Percentiles rank a stretch among this genome's conserved stretches.
Evolutionary conservation across 208 protist genomes (phyloP).

Genomic region (Tetramitus jugosus): DNA sequence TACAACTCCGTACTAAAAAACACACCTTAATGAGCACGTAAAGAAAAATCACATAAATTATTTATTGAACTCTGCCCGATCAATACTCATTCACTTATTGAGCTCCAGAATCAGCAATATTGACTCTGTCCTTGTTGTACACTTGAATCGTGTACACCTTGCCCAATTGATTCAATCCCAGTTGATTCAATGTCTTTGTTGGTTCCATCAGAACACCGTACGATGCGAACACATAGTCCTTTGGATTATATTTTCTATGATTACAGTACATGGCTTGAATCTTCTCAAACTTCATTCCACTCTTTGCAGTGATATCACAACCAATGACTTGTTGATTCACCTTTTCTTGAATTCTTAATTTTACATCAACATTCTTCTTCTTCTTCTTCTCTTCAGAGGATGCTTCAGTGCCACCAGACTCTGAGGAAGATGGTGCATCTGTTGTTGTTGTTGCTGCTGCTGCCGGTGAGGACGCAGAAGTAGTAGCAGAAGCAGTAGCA

Average conservation of each 20-base stretch:
- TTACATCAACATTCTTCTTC: slow-evolving; percentile 14
- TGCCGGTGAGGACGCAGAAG: too few species aligned
- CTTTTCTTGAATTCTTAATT: slow-evolving; percentile 15
- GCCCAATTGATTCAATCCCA: not conserved
- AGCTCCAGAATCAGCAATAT: too few species aligned
- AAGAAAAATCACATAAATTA: too few species aligned
- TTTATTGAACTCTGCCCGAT: too few species aligned
- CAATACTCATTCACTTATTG: too few species aligned
- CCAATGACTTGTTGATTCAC: not conserved
- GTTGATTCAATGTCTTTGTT: not conserved
- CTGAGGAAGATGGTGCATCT: too few species aligned
- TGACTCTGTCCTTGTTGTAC: not conserved
- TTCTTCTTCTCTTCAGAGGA: not conserved
- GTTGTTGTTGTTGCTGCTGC: too few species aligned
- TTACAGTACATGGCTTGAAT: slow-evolving; percentile 6
- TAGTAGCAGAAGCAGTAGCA: too few species aligned
- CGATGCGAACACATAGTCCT: slow-evolving; percentile 1
- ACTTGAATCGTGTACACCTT: not conserved
- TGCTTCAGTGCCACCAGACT: not conserved
- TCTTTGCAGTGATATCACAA: slow-evolving; percentile 6
- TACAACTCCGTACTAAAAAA: too few species aligned
- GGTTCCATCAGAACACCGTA: not conserved
- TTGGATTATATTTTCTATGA: slow-evolving; percentile 1
- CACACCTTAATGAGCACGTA: too few species aligned
- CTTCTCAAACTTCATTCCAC: not conserved